Evolutionary conservation across 2,329 filamentous ascomycete genomes (phyloP), one percentile per base, ranked within the genome.

Genomic region (Xylaria hypoxylon): DNA sequence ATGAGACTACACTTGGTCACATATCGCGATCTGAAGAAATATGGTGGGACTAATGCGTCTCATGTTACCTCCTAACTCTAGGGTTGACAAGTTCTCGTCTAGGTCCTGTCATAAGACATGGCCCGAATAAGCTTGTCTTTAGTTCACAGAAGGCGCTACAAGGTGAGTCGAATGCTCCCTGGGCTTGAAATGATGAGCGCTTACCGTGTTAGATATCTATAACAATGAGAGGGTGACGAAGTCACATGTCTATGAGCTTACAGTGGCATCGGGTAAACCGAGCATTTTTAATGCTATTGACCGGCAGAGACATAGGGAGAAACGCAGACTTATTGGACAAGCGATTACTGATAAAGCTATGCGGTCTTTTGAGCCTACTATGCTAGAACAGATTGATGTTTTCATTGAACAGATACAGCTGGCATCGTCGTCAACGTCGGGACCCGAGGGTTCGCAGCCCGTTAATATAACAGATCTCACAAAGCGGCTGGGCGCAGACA

Each of bases 311-410:
- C 67, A 68, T 15, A 26, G 67, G 22, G 17, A 35, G 5, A 71
- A 67, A 22, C 69, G 69, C 8, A 59, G 26, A 17, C 45, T 69
- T 3, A 58, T 71, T n/a, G 62, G 50, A 2, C 56, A 62, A 6
- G 63, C 55, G 1, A 50, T 75, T 13, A 65, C 60, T 2, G 68
- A 71, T 6, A 59, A 65, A 15, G 59, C 70, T 0, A 68, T 74
- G 45, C 60, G 67, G 2, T 59, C 47, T 2, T 74, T 74, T 38
- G 71, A 74, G 63, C 72, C 73, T 0, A 68, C 50, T 1, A 72
- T 74, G 64, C 1, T 66, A 5, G 24, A 65, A 35, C 62, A 73
- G 4, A 62, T 74, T 15, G 59, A 71, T 11, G 51, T 70, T 5
- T 73, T 70, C 45, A 59, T 60, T 6, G 13, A 57, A 2, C 51